Base-by-base conservation (phyloP, 768 basidiomycete genomes). In the Russula compacta region DNA sequence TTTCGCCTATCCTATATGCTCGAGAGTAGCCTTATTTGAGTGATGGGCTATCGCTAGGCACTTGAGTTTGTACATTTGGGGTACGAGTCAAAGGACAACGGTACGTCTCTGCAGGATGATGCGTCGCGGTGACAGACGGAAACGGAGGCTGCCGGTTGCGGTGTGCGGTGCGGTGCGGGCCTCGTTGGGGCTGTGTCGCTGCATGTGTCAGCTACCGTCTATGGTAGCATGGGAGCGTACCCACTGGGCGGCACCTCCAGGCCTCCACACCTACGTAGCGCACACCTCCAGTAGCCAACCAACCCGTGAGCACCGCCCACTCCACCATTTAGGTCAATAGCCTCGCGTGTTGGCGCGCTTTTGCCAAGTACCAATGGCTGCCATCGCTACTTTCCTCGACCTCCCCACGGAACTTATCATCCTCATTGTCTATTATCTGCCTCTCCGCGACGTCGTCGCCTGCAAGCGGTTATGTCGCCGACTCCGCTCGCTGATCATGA, bases 381-480 rank as follows among this genome's bases (percentile, higher is more conserved):
- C 33, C 3, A 6, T 9, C 7, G 19, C 56, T 4, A 29, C 51
- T 1, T 44, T 62, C 3, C 56, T 62, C 32, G 39, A 49, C 15
- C 52, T 62, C 14, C 56, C 61, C 7, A 42, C 56, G 3, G 61
- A 62, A 14, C 39, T 62, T 1, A 48, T 62, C 24, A 49, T 62
- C 4, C 39, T 58, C 33, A 58, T 49, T 46, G 32, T 62, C 1
- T 53, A 7, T 12, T 21, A 48, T 43, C 56, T 62, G 15, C 52
- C 61, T 19, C 61, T 62, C 56, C 46, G 46, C 3, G 61, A 42
- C 3, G 38, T 62, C 39, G 44, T n/a, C 44, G 17, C 56, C 17
- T 62, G 56, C 56, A 62, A 62, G 19, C 61, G 44, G 14, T 53
- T 24, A 43, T 62, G 56, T 44, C 56, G 39, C 9, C 56, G 56